phyloP scores from a whole-genome alignment of 2,329 filamentous ascomycete genomes.

The Scytalidium sp. region DNA sequence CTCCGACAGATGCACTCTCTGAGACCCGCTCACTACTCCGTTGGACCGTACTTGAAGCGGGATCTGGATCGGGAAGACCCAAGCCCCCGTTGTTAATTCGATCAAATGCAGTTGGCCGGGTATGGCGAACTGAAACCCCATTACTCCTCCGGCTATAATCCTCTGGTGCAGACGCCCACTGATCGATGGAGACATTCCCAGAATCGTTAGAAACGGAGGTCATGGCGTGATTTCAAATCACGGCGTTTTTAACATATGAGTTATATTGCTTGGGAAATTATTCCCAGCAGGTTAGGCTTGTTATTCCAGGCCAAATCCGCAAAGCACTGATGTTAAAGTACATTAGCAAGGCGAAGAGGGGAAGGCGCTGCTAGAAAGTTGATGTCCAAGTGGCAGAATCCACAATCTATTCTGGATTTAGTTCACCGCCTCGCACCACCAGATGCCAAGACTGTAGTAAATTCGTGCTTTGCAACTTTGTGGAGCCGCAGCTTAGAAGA shows the following conservation, averaged over 20 bases:
- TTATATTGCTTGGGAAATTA: background rate
- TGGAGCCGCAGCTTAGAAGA: background rate
- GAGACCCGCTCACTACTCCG: background rate
- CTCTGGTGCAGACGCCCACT: background rate
- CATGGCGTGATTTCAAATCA: background rate
- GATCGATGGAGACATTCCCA: background rate
- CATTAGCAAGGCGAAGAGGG: background rate
- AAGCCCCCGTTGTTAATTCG: background rate
- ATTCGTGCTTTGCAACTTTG: no score
- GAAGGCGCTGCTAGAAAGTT: background rate
- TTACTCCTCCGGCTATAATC: background rate
- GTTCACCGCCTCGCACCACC: background rate
- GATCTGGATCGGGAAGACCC: background rate
- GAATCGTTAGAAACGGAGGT: background rate
- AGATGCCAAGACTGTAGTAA: no score
- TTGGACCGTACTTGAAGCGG: no score
- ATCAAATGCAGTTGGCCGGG: background rate
- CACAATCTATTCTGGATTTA: background rate
- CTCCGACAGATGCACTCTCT: conserved; percentile 13
- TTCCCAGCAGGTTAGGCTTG: background rate
- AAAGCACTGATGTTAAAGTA: background rate
- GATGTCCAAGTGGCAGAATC: background rate
- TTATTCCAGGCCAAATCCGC: background rate
- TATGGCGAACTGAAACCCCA: background rate
- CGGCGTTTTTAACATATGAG: background rate